phyloP scores from a whole-genome alignment of 2,329 filamentous ascomycete genomes.

The Plenodomus biglobosus region DNA sequence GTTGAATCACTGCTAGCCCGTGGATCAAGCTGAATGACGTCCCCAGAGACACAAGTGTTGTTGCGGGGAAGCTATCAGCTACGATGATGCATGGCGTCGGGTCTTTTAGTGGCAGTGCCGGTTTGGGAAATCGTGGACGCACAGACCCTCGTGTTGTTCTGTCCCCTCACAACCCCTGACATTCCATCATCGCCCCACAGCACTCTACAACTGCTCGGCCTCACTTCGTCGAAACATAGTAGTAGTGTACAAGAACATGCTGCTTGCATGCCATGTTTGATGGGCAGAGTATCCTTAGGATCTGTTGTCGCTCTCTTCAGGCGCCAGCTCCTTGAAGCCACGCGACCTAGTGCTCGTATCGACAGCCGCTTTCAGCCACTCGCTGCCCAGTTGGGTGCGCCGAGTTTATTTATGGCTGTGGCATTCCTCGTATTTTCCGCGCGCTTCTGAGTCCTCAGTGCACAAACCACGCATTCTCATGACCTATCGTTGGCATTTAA shows the following conservation, averaged over 20 bases:
- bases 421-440: not conserved
- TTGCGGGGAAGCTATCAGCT: not conserved
- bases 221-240: not conserved
- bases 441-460: not conserved
- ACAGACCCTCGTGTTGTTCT: not conserved
- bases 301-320: not conserved
- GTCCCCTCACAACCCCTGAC: too few species aligned
- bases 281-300: not conserved
- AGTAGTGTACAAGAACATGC: not conserved
- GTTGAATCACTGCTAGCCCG: too few species aligned
- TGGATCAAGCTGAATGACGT: too few species aligned
- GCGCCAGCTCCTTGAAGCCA: not conserved
- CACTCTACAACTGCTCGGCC: too few species aligned
- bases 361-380: not conserved
- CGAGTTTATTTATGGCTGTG: not conserved
- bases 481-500: not conserved
- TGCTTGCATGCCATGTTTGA: not conserved
- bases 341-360: not conserved
- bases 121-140: not conserved
- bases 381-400: not conserved
- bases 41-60: too few species aligned
- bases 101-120: too few species aligned
- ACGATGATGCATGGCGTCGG: too few species aligned
- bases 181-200: not conserved
- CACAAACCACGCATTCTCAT: not conserved